Conservation (phyloP, 768 basidiomycete genomes). For the Russula compacta region DNA sequence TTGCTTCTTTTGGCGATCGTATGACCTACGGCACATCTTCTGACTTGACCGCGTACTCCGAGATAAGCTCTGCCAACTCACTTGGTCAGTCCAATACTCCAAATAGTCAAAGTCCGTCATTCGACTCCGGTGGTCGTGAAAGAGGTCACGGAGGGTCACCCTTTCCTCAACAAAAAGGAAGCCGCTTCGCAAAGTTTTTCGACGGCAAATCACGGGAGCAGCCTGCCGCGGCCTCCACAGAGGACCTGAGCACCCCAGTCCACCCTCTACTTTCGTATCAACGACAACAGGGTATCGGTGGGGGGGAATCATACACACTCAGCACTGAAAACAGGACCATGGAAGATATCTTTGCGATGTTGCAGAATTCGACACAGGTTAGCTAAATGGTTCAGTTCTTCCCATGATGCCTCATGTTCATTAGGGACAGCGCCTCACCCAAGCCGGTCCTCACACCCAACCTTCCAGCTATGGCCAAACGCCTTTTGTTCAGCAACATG, state of each 20-base stretch:
- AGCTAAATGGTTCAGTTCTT: constrained; percentile 20
- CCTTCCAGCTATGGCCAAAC: constrained; percentile 22
- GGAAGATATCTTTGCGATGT: constrained; percentile 76
- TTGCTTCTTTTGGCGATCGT: constrained; percentile 12
- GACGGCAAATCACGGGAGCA: constrained; percentile 52
- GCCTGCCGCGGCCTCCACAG: constrained; percentile 30
- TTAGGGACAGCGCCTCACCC: constrained; percentile 16
- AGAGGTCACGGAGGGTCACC: constrained; percentile 30
- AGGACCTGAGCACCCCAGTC: constrained; percentile 35
- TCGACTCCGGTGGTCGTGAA: constrained; percentile 20
- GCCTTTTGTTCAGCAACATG: constrained; percentile 22
- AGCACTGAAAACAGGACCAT: constrained; percentile 50
- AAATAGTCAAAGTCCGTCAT: constrained; percentile 16
- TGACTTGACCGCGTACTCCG: constrained; percentile 6
- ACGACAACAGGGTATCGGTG: constrained; percentile 36
- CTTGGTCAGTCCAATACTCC: constrained; percentile 10
- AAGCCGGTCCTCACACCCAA: constrained; percentile 18
- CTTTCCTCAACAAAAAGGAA: constrained; percentile 55
- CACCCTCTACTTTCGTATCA: constrained; percentile 34
- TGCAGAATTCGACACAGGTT: constrained; percentile 70
- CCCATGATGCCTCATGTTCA: constrained; percentile 2
- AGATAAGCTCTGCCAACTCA: constrained; percentile 6
- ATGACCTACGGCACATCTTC: neutral
- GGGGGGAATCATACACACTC: constrained; percentile 31
- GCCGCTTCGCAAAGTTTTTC: constrained; percentile 83